These are phyloP conservation scores for Hypoxylon trugodes DNA, from an alignment of 495 filamentous ascomycete genomes.

Conservation along the genomic window DNA sequence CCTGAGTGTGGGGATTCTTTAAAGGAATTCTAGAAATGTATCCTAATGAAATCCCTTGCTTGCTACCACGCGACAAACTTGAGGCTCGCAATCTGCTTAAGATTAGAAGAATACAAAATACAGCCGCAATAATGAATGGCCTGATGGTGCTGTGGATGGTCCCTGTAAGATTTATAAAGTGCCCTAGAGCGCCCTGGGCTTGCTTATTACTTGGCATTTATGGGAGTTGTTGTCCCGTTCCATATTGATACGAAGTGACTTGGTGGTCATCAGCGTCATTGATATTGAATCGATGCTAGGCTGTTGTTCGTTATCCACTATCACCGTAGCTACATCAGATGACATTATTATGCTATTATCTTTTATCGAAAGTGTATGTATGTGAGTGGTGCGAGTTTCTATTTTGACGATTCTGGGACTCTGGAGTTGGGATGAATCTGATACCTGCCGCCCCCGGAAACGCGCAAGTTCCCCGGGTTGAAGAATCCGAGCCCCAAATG, in stretches of 20 bases:
- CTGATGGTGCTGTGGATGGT: background rate
- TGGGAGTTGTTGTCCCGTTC: too few species aligned
- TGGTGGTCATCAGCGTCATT: too few species aligned
- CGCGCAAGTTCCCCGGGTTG: conserved; percentile 19
- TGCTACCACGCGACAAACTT: background rate
- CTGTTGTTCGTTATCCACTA: too few species aligned
- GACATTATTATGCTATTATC: too few species aligned
- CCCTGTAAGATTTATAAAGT: background rate
- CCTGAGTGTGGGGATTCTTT: background rate
- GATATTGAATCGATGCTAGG: too few species aligned
- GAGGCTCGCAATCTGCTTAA: conserved; percentile 12
- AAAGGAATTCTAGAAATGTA: conserved; percentile 1
- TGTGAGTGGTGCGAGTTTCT: background rate
- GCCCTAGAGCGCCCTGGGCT: background rate
- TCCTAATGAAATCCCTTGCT: too few species aligned
- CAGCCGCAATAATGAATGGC: conserved; percentile 16
- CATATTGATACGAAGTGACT: too few species aligned
- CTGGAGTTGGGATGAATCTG: conserved; percentile 9
- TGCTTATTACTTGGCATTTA: conserved; percentile 18
- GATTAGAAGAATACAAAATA: conserved; percentile 31
- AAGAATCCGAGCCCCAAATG: conserved; percentile 7
- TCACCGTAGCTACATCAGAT: too few species aligned
- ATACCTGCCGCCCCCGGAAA: conserved; percentile 8
- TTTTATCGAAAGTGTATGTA: background rate
- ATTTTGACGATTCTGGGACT: conserved; percentile 4